Conservation (phyloP, 169 alveolate species). For the Eimeria praecox region DNA sequence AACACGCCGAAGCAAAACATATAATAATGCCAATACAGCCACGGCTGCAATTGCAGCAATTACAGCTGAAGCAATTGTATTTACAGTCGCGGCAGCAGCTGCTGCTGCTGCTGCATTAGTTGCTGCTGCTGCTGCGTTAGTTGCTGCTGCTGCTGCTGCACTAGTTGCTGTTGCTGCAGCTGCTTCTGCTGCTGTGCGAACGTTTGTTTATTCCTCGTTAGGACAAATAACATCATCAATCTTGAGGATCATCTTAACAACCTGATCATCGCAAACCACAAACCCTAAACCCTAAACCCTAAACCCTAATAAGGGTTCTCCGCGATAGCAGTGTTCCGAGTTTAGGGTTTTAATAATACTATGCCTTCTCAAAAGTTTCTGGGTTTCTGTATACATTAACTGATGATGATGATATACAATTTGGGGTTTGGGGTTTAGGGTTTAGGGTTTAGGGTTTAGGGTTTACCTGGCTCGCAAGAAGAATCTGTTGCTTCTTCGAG, state of each 20-base stretch:
- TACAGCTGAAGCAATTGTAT: background rate
- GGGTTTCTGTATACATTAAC: no score
- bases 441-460: conserved; percentile 42
- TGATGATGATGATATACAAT: no score
- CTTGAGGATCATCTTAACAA: conserved; percentile 99
- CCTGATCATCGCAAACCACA: conserved; percentile 88
- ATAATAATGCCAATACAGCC: background rate
- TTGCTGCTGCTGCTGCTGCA: conserved; percentile 5
- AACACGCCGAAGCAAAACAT: background rate
- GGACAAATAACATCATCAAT: conserved; percentile 97
- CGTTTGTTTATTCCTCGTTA: conserved; percentile 24
- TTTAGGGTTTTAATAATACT: background rate
- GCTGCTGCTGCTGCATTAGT: conserved; percentile 27
- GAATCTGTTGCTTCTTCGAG: conserved; percentile 96
- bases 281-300: background rate
- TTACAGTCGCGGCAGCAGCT: background rate
- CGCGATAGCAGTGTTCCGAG: no score
- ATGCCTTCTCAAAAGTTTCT: background rate
- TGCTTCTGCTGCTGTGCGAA: conserved; percentile 6
- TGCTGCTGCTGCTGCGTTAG: conserved; percentile 8
- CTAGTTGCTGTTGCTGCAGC: conserved; percentile 9
- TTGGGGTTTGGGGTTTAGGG: background rate
- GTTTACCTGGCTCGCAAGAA: conserved; percentile 98
- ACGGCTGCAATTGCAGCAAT: conserved; percentile 40
- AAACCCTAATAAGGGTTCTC: background rate